Evolutionary conservation across 1,284 basidiomycete species (phyloP).

Genomic region (Trametes versicolor): DNA sequence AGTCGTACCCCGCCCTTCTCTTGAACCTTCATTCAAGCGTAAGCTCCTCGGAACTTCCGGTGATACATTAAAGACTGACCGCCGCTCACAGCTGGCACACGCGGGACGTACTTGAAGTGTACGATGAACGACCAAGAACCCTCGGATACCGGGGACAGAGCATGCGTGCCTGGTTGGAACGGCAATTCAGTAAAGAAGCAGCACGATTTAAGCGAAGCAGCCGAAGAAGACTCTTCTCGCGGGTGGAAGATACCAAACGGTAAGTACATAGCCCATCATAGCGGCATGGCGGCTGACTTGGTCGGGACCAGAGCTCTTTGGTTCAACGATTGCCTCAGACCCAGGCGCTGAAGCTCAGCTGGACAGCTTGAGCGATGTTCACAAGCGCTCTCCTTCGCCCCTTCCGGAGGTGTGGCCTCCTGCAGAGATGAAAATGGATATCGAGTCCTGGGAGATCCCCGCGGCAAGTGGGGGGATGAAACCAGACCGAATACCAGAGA

Average conservation of each 20-base stretch:
- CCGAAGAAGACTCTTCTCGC: not conserved
- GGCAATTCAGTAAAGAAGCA: no score
- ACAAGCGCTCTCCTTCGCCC: not conserved
- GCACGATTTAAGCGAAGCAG: not conserved
- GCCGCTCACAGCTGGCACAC: no score
- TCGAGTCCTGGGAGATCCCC: not conserved
- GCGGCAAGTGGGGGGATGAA: no score
- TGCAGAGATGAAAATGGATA: no score
- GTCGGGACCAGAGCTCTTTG: not conserved
- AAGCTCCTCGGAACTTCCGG: no score
- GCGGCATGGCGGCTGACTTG: not conserved
- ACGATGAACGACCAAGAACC: no score
- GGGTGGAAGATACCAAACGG: not conserved
- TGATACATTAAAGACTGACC: no score
- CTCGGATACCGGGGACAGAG: no score
- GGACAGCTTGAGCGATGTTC: not conserved
- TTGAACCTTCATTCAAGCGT: no score
- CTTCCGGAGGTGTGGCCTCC: not conserved
- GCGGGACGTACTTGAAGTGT: no score
- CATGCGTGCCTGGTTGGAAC: no score
- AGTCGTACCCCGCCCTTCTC: no score
- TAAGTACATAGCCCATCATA: not conserved
- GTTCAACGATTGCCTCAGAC: not conserved
- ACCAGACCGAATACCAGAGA: not conserved
- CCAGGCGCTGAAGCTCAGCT: not conserved